phyloP scores from a whole-genome alignment of 1,139 yeast genomes.

The Yamadazyma friedrichii region DNA sequence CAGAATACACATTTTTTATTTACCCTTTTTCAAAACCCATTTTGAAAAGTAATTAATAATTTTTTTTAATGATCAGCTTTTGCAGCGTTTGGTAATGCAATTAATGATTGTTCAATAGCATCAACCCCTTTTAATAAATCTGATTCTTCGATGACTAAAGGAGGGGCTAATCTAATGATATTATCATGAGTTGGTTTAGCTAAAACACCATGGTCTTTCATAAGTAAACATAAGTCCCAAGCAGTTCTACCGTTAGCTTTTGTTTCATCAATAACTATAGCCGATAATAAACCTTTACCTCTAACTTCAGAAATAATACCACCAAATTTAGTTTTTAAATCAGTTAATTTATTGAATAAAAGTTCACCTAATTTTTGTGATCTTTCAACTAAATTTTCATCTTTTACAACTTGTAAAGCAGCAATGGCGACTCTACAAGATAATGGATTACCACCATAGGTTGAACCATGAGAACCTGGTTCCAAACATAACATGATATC shows the following conservation, averaged over 20 bases:
- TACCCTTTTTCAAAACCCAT: too few relatives aligned
- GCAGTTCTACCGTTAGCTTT: constrained; percentile 90
- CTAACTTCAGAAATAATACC: constrained; percentile 87
- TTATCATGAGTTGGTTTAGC: constrained; percentile 98
- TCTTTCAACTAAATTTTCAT: constrained; percentile 82
- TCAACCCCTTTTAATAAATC: constrained; percentile 82
- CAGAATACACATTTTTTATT: constrained; percentile 1
- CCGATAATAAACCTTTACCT: constrained; percentile 87
- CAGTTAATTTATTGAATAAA: constrained; percentile 64
- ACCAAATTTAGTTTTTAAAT: constrained; percentile 58
- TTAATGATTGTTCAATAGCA: constrained; percentile 62
- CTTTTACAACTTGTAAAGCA: constrained; percentile 85
- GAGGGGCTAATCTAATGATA: constrained; percentile 95
- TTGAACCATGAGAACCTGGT: constrained; percentile 97
- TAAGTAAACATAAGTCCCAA: constrained; percentile 90
- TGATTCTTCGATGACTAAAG: constrained; percentile 84
- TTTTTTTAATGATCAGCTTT: constrained; percentile 36
- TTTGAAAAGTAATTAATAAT: neutral
- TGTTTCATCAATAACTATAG: constrained; percentile 84
- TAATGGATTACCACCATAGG: constrained; percentile 97
- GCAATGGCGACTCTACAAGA: constrained; percentile 95
- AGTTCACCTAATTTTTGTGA: constrained; percentile 69
- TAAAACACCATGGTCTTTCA: constrained; percentile 85
- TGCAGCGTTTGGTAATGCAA: constrained; percentile 55
- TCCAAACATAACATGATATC: constrained; percentile 88